Evolutionary conservation across 352 stramenopile species (phyloP), one percentile per base, ranked within the genome.

Genomic region (Thraustochytrium striatum): DNA sequence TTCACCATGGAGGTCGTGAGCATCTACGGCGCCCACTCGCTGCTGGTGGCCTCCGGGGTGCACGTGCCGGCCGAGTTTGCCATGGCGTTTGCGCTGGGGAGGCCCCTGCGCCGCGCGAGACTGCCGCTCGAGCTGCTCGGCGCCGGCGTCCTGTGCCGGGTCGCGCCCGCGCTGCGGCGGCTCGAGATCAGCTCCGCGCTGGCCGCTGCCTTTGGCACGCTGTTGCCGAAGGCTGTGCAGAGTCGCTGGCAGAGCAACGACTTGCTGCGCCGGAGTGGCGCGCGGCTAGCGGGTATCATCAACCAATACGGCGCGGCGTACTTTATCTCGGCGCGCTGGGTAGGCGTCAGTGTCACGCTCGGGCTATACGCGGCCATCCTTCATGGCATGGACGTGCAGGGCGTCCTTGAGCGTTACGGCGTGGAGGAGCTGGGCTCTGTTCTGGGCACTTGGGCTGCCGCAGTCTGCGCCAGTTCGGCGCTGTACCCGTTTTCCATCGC

Each of bases 241-340:
- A 9, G 28, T 8, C 79, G 1, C 3, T 78, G 44, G 44, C n/a
- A 21, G 33, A 75, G 32, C 39, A 75, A 75, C 39, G 35, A 44
- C 9, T 61, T 43, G n/a, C 25, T 79, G 25, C 83, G 19, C 2
- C 30, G 5, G 80, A 44, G 38, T 88, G 84, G 32, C 82, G 81
- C 84, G n/a, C 89, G 84, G 61, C 84, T 88, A 38, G 91, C 87
- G 61, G 83, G 87, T 61, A 86, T 93, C 25, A 86, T 94, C 8
- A 88, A 94, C 87, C 91, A 87, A 78, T 94, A 94, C 81, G 90
- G 90, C 39, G 90, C 90, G 0, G 87, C 88, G 13, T 94, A 94
- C 84, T 93, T 94, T 88, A 92, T 94, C 85, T 88, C 88, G 57
- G 92, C 90, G 41, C 89, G 90, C 7, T 83, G 93, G 69, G 87